Evolutionary conservation across 345 rosid species (phyloP).

Genomic region (Eucalyptus regnans): DNA sequence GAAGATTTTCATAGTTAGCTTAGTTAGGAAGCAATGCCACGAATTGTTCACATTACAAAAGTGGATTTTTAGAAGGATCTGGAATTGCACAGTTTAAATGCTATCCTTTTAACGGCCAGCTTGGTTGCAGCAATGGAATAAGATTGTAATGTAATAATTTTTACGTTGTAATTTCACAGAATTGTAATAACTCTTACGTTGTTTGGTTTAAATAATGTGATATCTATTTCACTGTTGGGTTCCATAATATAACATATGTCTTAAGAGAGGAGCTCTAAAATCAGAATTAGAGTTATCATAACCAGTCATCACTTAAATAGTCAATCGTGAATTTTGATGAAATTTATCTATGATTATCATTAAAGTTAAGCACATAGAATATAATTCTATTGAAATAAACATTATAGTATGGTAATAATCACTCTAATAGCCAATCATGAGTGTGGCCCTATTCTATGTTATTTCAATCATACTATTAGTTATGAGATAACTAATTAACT

Average conservation of each 20-base stretch:
- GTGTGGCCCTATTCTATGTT: background rate
- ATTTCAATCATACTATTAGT: background rate
- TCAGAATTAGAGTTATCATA: background rate
- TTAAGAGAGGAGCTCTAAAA: background rate
- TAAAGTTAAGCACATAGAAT: background rate
- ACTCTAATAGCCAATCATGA: background rate
- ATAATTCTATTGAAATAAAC: background rate
- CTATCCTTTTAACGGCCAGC: background rate
- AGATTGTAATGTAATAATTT: background rate
- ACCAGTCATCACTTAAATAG: background rate
- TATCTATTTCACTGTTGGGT: background rate
- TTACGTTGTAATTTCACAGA: background rate
- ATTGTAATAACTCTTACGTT: background rate
- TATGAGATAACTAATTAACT: background rate
- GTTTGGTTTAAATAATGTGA: background rate
- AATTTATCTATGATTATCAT: background rate
- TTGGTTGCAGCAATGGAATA: background rate
- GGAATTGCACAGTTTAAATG: background rate
- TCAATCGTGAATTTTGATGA: background rate
- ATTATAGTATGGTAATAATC: background rate
- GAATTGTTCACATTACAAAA: background rate
- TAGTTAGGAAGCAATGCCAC: background rate
- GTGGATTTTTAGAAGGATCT: background rate
- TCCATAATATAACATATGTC: background rate
- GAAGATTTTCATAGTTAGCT: background rate